Conservation (phyloP, 1,284 basidiomycete genomes). For the Melanopsichium pennsylvanicum region DNA sequence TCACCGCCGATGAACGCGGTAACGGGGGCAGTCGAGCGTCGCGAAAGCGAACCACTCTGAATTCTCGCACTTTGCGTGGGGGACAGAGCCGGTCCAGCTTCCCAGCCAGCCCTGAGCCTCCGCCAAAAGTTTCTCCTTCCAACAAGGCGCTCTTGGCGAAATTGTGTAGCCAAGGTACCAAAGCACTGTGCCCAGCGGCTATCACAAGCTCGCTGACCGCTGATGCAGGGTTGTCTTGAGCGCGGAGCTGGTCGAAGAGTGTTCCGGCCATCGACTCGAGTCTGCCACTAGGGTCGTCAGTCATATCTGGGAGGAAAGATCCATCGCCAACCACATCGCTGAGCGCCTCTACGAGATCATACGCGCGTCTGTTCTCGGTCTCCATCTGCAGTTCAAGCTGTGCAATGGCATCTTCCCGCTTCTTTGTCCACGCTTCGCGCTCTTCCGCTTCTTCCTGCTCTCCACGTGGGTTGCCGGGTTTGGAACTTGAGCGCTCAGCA, state of each 20-base stretch:
- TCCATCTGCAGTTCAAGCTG: conserved; percentile 24
- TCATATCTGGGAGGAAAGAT: conserved; percentile 19
- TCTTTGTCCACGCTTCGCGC: conserved; percentile 74
- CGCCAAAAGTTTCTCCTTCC: conserved; percentile 5
- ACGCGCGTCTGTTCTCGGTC: conserved; percentile 21
- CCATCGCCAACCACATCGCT: conserved; percentile 18
- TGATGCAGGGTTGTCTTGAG: conserved; percentile 9
- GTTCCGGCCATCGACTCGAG: conserved; percentile 15
- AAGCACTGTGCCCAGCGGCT: conserved; percentile 1
- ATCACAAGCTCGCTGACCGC: conserved; percentile 26
- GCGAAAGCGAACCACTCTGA: conserved; percentile 78
- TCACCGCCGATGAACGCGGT: neutral
- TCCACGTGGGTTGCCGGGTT: conserved; percentile 68
- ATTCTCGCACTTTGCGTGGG: conserved; percentile 78
- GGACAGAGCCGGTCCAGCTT: conserved; percentile 74
- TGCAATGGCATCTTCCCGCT: conserved; percentile 42
- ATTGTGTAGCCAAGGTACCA: conserved; percentile 19
- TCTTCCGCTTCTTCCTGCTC: conserved; percentile 71
- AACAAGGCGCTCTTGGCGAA: conserved; percentile 11
- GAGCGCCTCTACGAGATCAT: conserved; percentile 34
- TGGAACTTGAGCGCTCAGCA: conserved; percentile 39
- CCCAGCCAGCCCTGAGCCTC: conserved; percentile 1
- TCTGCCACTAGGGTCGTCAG: conserved; percentile 19
- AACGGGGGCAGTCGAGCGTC: conserved; percentile 70
- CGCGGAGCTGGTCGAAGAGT: conserved; percentile 17